These are phyloP conservation scores for Micractinium conductrix DNA, from an alignment of 139 green algal species.

Conservation along the genomic window DNA sequence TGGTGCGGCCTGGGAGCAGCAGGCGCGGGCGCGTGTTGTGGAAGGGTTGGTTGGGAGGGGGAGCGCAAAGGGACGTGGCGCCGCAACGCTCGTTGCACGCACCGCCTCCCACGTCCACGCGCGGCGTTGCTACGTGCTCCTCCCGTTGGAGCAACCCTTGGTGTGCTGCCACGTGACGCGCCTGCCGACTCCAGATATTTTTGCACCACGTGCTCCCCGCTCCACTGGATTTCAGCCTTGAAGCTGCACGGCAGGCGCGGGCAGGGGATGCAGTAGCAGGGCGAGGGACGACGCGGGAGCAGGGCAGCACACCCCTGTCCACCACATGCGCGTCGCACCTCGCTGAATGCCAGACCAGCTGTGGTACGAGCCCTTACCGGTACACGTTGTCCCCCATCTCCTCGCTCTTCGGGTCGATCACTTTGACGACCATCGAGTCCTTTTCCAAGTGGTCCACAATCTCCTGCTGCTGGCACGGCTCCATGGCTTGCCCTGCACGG, in stretches of 20 bases:
- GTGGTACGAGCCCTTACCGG: conserved; percentile 35
- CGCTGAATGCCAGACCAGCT: too few relatives aligned
- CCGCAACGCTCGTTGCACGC: too few relatives aligned
- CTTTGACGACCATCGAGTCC: conserved; percentile 53
- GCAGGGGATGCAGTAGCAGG: neutral
- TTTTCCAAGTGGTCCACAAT: conserved; percentile 52
- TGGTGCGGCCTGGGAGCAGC: too few relatives aligned
- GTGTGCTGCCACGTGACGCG: too few relatives aligned
- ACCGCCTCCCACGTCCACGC: neutral
- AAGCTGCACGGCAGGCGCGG: conserved; percentile 61
- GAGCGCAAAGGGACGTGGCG: too few relatives aligned
- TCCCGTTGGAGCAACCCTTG: too few relatives aligned
- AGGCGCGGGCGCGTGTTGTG: too few relatives aligned
- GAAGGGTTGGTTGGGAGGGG: too few relatives aligned
- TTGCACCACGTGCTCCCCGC: conserved; percentile 40
- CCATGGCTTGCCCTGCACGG: conserved; percentile 37
- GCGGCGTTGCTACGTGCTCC: too few relatives aligned
- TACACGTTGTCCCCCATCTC: conserved; percentile 85
- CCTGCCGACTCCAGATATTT: conserved; percentile 41
- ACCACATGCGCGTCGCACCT: too few relatives aligned
- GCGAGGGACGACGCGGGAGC: conserved; percentile 18
- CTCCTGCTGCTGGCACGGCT: conserved; percentile 38
- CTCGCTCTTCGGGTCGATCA: conserved; percentile 88
- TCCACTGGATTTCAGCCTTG: conserved; percentile 81
- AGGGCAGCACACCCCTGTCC: neutral